Percentiles rank a stretch among this genome's conserved stretches.
Evolutionary conservation across 352 stramenopile species (phyloP).

Genomic region (Peronospora farinosa): DNA sequence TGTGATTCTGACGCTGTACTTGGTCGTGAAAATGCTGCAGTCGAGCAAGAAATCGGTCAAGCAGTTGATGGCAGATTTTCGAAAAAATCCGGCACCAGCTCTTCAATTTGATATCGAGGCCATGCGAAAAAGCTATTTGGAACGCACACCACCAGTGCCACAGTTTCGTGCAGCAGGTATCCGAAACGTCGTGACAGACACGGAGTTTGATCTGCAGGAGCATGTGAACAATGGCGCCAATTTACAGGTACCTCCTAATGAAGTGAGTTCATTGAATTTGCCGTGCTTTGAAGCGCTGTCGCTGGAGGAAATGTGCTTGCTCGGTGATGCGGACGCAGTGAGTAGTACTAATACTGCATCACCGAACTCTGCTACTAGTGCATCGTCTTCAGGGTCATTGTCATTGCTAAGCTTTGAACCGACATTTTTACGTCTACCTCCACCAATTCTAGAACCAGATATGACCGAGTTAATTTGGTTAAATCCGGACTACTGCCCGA

Average conservation of each 20-base stretch:
- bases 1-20: slow-evolving; percentile 2
- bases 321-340: slow-evolving; percentile 26
- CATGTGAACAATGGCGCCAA: slow-evolving; percentile 77
- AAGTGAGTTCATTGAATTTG: slow-evolving; percentile 61
- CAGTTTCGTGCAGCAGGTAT: slow-evolving; percentile 75
- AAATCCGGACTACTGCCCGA: slow-evolving; percentile 88
- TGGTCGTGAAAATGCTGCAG: slow-evolving; percentile 19
- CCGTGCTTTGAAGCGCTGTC: slow-evolving; percentile 68
- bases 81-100: slow-evolving; percentile 38
- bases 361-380: slow-evolving; percentile 22
- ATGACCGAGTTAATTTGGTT: slow-evolving; percentile 89
- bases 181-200: slow-evolving; percentile 73
- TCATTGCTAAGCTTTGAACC: slow-evolving; percentile 86
- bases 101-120: slow-evolving; percentile 60
- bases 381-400: slow-evolving; percentile 38
- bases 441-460: slow-evolving; percentile 80
- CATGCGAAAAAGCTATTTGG: slow-evolving; percentile 59
- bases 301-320: slow-evolving; percentile 63
- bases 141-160: slow-evolving; percentile 68
- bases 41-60: slow-evolving; percentile 71
- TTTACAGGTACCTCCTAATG: slow-evolving; percentile 56
- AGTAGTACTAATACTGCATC: slow-evolving; percentile 22
- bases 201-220: slow-evolving; percentile 75
- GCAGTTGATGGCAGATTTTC: slow-evolving; percentile 57
- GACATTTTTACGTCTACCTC: slow-evolving; percentile 80